Percentiles rank a stretch among this genome's conserved stretches.
Conservation (phyloP, 164 flowering plant genomes). For the Taxillus chinensis region DNA sequence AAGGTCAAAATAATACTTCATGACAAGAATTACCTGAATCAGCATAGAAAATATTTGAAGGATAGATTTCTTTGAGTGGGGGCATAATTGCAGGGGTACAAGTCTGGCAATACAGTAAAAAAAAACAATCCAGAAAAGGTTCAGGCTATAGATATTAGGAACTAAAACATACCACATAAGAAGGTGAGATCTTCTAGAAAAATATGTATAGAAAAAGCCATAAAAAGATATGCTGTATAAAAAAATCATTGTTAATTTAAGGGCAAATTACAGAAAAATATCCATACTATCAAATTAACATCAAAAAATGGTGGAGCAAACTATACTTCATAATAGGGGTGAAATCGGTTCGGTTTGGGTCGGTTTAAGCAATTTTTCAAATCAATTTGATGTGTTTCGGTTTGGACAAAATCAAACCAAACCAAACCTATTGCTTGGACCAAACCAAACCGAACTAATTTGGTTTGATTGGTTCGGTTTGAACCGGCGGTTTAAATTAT, state of each 20-base stretch:
- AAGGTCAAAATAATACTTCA: not conserved
- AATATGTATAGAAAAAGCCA: not conserved
- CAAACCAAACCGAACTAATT: too few relatives aligned
- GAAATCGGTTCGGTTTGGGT: too few relatives aligned
- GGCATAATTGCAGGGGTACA: constrained; percentile 85
- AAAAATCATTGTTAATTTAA: not conserved
- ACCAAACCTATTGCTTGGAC: too few relatives aligned
- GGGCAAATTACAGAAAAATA: too few relatives aligned
- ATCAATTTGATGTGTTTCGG: too few relatives aligned
- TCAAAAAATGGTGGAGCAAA: not conserved
- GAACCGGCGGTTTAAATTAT: too few relatives aligned
- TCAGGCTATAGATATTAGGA: not conserved
- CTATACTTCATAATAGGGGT: not conserved
- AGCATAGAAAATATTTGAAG: constrained; percentile 54
- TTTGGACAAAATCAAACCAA: too few relatives aligned
- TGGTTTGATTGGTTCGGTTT: too few relatives aligned
- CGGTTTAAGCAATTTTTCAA: too few relatives aligned
- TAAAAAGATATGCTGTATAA: not conserved
- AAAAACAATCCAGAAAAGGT: not conserved
- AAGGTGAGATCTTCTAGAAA: not conserved
- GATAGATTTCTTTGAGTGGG: constrained; percentile 71
- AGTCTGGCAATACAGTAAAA: constrained; percentile 41
- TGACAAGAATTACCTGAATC: constrained; percentile 47
- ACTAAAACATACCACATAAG: not conserved
- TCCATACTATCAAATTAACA: too few relatives aligned